phyloP scores from a whole-genome alignment of 2,329 filamentous ascomycete genomes.

The Gnomoniopsis smithogilvyi region DNA sequence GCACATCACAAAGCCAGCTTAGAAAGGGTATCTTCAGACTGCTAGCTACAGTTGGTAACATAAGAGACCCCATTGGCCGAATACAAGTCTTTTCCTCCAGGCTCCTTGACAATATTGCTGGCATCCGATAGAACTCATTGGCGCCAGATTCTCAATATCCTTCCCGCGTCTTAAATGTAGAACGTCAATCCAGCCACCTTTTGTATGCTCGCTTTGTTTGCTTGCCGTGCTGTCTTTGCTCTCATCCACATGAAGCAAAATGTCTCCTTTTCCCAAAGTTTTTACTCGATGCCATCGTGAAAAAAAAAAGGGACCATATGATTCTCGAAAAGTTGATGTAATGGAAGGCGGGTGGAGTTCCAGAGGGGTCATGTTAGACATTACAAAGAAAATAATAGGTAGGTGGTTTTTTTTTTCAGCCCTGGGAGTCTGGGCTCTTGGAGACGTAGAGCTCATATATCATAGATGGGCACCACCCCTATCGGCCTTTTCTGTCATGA shows the following conservation, averaged over 20 bases:
- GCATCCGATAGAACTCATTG: slow-evolving; percentile 1
- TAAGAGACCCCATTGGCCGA: not conserved
- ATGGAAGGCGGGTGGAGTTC: not conserved
- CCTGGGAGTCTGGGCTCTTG: slow-evolving; percentile 1
- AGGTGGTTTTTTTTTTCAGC: not conserved
- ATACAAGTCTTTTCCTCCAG: not conserved
- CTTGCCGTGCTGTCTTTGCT: not conserved
- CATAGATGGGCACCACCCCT: slow-evolving; percentile 13
- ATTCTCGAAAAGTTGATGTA: not conserved
- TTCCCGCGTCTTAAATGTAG: not conserved
- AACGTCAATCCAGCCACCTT: slow-evolving; percentile 2
- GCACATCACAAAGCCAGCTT: slow-evolving; percentile 4
- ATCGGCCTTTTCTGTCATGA: not conserved
- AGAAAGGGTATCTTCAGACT: slow-evolving; percentile 13
- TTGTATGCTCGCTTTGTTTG: slow-evolving; percentile 8
- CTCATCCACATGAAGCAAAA: slow-evolving; percentile 6
- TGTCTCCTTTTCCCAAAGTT: not conserved
- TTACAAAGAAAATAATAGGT: slow-evolving; percentile 8
- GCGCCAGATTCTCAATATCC: not conserved
- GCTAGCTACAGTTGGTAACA: not conserved
- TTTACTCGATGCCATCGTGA: not conserved
- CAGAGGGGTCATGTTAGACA: slow-evolving; percentile 4
- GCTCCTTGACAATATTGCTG: not conserved
- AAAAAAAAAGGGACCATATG: not conserved
- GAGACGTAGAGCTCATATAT: slow-evolving; percentile 10